Evolutionary conservation across 1,139 yeast species (phyloP).

Genomic region (Debaryomycetaceae sp.): DNA sequence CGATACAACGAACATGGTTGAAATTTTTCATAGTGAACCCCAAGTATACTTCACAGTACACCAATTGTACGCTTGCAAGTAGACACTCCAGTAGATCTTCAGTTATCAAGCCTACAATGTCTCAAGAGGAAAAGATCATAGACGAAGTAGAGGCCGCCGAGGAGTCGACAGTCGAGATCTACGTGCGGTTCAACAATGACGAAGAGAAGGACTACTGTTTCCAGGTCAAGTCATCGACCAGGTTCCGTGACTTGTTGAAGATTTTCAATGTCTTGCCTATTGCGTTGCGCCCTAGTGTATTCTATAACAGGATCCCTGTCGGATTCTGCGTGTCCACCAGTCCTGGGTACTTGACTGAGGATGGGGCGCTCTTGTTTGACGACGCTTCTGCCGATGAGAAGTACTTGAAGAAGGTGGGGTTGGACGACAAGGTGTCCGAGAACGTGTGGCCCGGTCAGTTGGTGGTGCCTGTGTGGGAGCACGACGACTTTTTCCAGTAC

Average conservation of each 20-base stretch:
- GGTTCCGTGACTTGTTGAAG: conserved; percentile 55
- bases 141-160: conserved; percentile 10
- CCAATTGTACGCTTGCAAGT: no score
- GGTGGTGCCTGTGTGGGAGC: conserved; percentile 76
- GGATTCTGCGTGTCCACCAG: conserved; percentile 66
- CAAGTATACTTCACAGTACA: no score
- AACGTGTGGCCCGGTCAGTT: conserved; percentile 89
- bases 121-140: conserved; percentile 8
- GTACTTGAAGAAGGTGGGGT: conserved; percentile 42
- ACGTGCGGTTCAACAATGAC: conserved; percentile 81
- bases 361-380: conserved; percentile 74
- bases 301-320: conserved; percentile 60
- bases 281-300: conserved; percentile 74
- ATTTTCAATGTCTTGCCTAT: conserved; percentile 69
- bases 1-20: neutral
- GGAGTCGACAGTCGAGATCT: conserved; percentile 54
- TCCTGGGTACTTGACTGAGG: conserved; percentile 84
- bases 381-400: conserved; percentile 49
- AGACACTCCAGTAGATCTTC: neutral
- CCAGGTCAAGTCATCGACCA: conserved; percentile 55
- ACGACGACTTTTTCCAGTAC: conserved; percentile 47
- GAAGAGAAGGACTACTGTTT: conserved; percentile 87
- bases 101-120: neutral
- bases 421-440: conserved; percentile 49
- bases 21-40: neutral